Percentiles rank a stretch among this genome's conserved stretches.
Conservation (phyloP, 2,329 filamentous ascomycete species). For the Corinectria fuckeliana region DNA sequence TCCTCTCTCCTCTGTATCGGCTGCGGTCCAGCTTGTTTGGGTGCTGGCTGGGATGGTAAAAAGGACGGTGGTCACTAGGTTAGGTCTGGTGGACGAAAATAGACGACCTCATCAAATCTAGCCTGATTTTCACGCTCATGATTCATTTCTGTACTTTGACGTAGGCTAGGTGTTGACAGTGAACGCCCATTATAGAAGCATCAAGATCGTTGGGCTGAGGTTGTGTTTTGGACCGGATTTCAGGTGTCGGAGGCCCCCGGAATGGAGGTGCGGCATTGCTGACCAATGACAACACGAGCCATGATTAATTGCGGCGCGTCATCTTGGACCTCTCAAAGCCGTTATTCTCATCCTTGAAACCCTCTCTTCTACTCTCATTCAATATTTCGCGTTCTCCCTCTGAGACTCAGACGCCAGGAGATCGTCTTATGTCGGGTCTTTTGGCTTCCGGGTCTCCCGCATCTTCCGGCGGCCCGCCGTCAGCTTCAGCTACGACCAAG, state of each 20-base stretch:
- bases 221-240: not conserved
- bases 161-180: not conserved
- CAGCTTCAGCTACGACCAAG: constrained; percentile 17
- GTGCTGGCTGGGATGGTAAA: not conserved
- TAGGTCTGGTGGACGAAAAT: not conserved
- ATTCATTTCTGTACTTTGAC: not conserved
- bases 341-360: no score
- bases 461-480: not conserved
- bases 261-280: not conserved
- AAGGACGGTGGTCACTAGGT: not conserved
- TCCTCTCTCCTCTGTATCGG: not conserved
- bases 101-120: not conserved
- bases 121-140: not conserved
- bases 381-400: not conserved
- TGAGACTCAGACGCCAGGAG: not conserved
- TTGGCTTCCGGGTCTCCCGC: not conserved
- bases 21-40: not conserved
- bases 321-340: not conserved
- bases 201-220: not conserved
- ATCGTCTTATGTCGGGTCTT: constrained; percentile 1
- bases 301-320: not conserved
- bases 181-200: not conserved
- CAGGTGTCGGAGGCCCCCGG: not conserved
- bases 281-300: not conserved
- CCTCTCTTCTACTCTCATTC: not conserved